Base-by-base conservation (phyloP, 371 early-diverging fungal species). In the Apophysomyces variabilis region DNA sequence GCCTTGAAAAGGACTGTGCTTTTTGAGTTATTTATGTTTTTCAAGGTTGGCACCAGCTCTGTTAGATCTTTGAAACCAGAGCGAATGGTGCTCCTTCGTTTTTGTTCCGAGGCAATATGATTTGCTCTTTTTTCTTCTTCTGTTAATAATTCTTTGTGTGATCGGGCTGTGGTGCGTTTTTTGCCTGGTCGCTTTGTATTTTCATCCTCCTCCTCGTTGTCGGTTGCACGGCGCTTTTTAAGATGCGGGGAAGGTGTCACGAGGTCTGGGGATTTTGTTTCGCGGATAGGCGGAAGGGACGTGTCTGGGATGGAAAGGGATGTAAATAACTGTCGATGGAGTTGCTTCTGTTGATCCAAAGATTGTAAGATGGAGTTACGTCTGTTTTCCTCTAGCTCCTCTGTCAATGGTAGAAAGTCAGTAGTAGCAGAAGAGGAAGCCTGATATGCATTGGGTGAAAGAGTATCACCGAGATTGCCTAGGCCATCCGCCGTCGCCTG, bases 61-160 rank as follows among this genome's bases (percentile, higher is more conserved):
- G 90, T 90, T 60, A 96, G 82, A 63, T 91, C 89, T 65, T 91
- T 91, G 76, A 95, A 94, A 4, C 94, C 93, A 18, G 79, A 73
- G 6, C 93, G 87, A 70, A 96, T 95, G 66, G 92, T 93, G 57
- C 91, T 91, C 7, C 96, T 86, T 26, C 96, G 89, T 68, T 93
- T 92, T 72, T 96, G 93, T 70, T 96, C 96, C 12, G 93, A 93
- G 0, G 90, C 92, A 73, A 95, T 95, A 75, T 96, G 96, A 73
- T 95, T 96, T 5, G 90, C 88, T 63, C 93, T 85, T 76, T 96
- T 96, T 63, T 96, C 94, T n/a, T 90, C 85, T 38, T 93, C 94
- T 0, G 95, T 92, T 65, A 96, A 68, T 26, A 95, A 77, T 64
- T 94, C 92, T 38, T 84, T 83, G 16, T 78, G 62, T 44, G 47